These are phyloP conservation scores for Trichoderma atroviride DNA, from an alignment of 2,329 filamentous ascomycete genomes.

Conservation along the genomic window DNA sequence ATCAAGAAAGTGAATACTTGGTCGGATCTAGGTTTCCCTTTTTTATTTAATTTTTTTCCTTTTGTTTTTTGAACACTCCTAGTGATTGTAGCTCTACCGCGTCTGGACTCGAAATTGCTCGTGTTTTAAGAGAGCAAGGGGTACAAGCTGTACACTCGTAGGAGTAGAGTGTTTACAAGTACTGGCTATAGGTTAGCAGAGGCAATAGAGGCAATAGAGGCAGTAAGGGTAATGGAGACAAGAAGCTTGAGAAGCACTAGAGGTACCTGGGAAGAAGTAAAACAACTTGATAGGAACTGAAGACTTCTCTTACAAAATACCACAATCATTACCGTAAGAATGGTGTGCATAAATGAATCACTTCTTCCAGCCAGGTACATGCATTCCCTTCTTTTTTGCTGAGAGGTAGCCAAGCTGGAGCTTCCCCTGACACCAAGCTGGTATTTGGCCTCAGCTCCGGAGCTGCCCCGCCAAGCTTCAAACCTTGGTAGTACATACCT, in stretches of 20 bases:
- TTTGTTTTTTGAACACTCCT: not conserved
- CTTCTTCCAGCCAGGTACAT: too few relatives aligned
- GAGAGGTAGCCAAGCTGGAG: constrained; percentile 8
- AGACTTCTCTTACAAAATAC: too few relatives aligned
- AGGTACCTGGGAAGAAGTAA: too few relatives aligned
- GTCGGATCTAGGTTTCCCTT: not conserved
- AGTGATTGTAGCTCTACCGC: not conserved
- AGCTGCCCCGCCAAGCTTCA: constrained; percentile 20
- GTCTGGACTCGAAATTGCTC: constrained; percentile 5
- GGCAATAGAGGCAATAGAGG: too few relatives aligned
- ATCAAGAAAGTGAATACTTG: not conserved
- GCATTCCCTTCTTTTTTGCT: not conserved
- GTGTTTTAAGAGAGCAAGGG: constrained; percentile 1
- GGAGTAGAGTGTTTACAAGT: too few relatives aligned
- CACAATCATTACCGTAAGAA: too few relatives aligned
- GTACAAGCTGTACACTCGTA: too few relatives aligned
- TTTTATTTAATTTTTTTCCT: not conserved
- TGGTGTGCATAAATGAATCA: too few relatives aligned
- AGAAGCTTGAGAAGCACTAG: too few relatives aligned
- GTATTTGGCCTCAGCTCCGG: constrained; percentile 4
- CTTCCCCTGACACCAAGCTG: constrained; percentile 6
- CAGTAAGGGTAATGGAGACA: too few relatives aligned
- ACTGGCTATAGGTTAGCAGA: too few relatives aligned
- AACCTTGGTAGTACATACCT: not conserved
- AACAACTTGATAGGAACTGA: too few relatives aligned